Base-by-base conservation (phyloP, 345 rosid genomes). In the Schrenkiella parvula region DNA sequence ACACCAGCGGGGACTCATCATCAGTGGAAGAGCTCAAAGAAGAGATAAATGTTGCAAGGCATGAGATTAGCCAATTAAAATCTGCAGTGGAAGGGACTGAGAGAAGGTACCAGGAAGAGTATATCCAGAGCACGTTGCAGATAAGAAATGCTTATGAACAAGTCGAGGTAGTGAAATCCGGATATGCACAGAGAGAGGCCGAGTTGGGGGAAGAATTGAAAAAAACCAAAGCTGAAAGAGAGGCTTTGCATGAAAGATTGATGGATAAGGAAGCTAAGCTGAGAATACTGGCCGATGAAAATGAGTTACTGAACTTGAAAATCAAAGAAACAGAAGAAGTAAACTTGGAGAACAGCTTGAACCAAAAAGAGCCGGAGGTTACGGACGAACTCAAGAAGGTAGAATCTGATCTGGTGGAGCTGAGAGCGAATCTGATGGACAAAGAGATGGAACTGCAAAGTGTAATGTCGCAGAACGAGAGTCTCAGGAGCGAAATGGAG, bases 71-170 rank as follows among this genome's bases (percentile, higher is more conserved):
- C 21, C 93, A 89, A 17, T 65, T 93, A 79, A 86, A 81, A 80
- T 82, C 88, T 22, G 88, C 86, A 52, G 64, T 93, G 18, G 92
- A 85, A 80, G 86, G 83, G 11, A 84, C 91, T 9, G 99, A 95
- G 83, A 71, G 80, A 8, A 81, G 92, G 79, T 91, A 91, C 71
- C 96, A 93, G 56, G 96, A 89, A 75, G 97, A 91, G 80, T 89
- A 89, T 64, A 87, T 93, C 29, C 95, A 76, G 28, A 89, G 97
- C 84, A 87, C 91, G 4, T 66, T 95, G 80, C 97, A 91, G 80
- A 91, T 91, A 28, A 74, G 93, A 82, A 83, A 82, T 64, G 96
- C 95, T 66, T 91, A 84, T 58, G 97, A 95, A 72, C 87, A 89
- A 79, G 82, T 81, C 0, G 97, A 95, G 61, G 70, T 8, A 39